Percentiles rank a stretch among this genome's conserved stretches.
phyloP scores from a whole-genome alignment of 2,329 filamentous ascomycete species.

The Corniculantispora saksenae region DNA sequence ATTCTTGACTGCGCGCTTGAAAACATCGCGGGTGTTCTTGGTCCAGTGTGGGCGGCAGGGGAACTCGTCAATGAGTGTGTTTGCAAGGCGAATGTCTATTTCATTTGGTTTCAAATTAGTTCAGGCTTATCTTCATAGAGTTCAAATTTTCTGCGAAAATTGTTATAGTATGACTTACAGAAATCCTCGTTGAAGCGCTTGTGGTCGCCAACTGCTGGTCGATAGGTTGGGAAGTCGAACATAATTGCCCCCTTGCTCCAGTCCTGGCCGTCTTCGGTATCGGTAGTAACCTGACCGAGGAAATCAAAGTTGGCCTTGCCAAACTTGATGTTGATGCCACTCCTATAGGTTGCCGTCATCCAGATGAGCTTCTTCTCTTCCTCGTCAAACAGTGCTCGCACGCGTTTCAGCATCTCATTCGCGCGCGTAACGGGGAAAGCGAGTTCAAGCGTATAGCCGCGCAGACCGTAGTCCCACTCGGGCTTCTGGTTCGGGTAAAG shows the following conservation, averaged over 20 bases:
- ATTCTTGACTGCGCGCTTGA: slow-evolving; percentile 46
- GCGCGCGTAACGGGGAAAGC: slow-evolving; percentile 52
- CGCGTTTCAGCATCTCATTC: slow-evolving; percentile 50
- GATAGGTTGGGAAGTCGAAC: slow-evolving; percentile 54
- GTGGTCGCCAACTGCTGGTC: slow-evolving; percentile 46
- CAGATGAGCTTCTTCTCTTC: slow-evolving; percentile 43
- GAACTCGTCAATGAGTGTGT: slow-evolving; percentile 49
- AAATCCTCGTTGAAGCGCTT: slow-evolving; percentile 52
- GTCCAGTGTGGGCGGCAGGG: slow-evolving; percentile 55
- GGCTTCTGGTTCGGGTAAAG: slow-evolving; percentile 49
- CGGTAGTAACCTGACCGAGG: slow-evolving; percentile 50
- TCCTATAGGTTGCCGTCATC: slow-evolving; percentile 53
- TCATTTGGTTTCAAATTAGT: too few relatives aligned
- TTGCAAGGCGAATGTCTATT: background rate
- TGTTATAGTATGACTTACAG: slow-evolving; percentile 32
- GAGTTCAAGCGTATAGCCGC: slow-evolving; percentile 51
- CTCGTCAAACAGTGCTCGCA: slow-evolving; percentile 50
- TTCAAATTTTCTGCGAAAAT: too few relatives aligned
- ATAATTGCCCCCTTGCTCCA: slow-evolving; percentile 53
- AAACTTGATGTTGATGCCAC: slow-evolving; percentile 56
- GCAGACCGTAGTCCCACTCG: slow-evolving; percentile 52
- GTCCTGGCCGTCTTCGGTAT: slow-evolving; percentile 49
- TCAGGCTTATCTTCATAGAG: too few relatives aligned
- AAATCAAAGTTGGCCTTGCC: slow-evolving; percentile 50
- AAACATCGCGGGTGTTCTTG: slow-evolving; percentile 52